Percentiles rank a stretch among this genome's conserved stretches.
These are phyloP conservation scores for Ascochyta koolunga DNA, from an alignment of 2,329 filamentous ascomycete species.

Conservation along the genomic window DNA sequence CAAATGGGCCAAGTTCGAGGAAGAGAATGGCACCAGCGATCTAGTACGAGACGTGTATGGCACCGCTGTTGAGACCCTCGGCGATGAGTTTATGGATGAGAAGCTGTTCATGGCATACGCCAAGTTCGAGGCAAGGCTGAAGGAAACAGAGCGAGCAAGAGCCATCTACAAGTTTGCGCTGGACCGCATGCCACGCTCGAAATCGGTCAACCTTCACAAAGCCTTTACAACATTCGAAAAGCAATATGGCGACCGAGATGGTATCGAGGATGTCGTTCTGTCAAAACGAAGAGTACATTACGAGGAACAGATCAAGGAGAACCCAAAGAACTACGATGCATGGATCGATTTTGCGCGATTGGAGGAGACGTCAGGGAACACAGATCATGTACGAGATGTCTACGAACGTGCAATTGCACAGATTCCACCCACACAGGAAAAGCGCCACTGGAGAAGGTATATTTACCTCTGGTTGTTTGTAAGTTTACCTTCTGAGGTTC, in stretches of 20 bases:
- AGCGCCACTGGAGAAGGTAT: conserved; percentile 95
- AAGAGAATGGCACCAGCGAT: conserved; percentile 91
- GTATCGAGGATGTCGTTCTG: conserved; percentile 94
- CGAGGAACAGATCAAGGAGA: conserved; percentile 91
- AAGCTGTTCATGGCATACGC: conserved; percentile 94
- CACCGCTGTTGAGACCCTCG: conserved; percentile 82
- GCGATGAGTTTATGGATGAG: conserved; percentile 96
- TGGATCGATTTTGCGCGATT: conserved; percentile 96
- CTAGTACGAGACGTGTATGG: conserved; percentile 92
- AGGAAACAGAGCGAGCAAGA: conserved; percentile 90
- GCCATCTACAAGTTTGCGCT: conserved; percentile 98
- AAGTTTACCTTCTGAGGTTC: neutral
- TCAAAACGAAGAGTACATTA: conserved; percentile 92
- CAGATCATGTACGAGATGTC: conserved; percentile 84
- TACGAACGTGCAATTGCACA: conserved; percentile 97
- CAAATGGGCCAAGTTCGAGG: conserved; percentile 97
- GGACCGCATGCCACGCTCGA: conserved; percentile 87
- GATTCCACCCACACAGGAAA: conserved; percentile 92
- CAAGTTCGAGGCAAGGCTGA: conserved; percentile 91
- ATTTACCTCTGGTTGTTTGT: conserved; percentile 95
- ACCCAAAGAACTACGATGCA: conserved; percentile 93
- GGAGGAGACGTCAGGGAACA: conserved; percentile 83
- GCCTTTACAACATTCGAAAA: conserved; percentile 98
- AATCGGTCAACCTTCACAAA: conserved; percentile 84
- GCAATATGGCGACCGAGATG: conserved; percentile 91